Evolutionary conservation across 495 filamentous ascomycete genomes (phyloP), one percentile per base, ranked within the genome.

Genomic region (Penicillium paradoxum): DNA sequence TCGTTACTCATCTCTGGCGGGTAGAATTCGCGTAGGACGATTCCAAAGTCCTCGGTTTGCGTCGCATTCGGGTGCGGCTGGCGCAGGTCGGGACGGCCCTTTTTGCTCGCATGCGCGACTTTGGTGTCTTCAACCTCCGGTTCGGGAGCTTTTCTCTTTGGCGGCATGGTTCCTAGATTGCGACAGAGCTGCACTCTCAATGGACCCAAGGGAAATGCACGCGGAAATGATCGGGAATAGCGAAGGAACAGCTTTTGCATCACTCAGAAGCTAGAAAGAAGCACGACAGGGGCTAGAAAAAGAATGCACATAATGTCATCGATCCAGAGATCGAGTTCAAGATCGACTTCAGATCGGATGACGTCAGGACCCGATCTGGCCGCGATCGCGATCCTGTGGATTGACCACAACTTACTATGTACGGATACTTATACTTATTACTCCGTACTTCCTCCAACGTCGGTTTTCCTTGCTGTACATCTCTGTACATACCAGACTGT

Each of bases 1-100:
- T 75, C 79, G 54, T 89, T 91, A 63, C 77, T 86, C 82, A 96
- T 92, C 58, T 95, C 88, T 4, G 79, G 82, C 0, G 90, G 90
- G 56, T 96, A 97, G 72, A 85, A 97, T 38, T 85, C 75, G 56
- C 89, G 86, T 21, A 88, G 72, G 5, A 91, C 83, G 24, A 90
- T 83, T 27, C 83, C 87, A 55, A 84, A 74, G n/a, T 83, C 76
- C 54, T 85, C 83, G 15, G 83, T 72, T 19, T 81, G 61, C 40
- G 68, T 58, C 4, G 73, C 65, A 40, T 69, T 66, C n/a, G 65
- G 69, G 53, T 75, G 72, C 11, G 68, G 68, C 13, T 56, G 47
- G 1, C 45, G 51, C 27, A 66, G n/a, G 43, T 67, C 65, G 0
- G 55, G 34, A 8, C 29, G 45, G 4, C 60, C 54, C 40, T 56